Base-by-base conservation (phyloP, 371 early-diverging fungal species). In the Syncephalastrum racemosum region DNA sequence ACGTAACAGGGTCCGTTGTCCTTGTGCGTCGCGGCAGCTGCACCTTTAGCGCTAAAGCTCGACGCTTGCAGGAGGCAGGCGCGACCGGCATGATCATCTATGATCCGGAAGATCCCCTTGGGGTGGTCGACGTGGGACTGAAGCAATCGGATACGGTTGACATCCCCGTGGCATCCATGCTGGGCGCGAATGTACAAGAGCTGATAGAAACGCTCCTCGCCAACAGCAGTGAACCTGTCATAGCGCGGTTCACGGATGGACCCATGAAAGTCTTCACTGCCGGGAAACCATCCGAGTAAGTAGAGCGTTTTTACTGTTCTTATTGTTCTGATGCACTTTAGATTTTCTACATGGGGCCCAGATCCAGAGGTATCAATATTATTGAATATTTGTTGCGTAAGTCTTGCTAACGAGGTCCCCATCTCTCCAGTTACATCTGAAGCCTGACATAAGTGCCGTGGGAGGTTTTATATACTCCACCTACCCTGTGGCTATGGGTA, bases 361-460 rank as follows among this genome's bases (percentile, higher is more conserved):
- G 64, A 63, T 50, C 51, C 59, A 36, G 64, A 63, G 54, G 63
- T 63, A 54, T n/a, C n/a, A 18, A 24, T 0, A 31, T 31, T 2
- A 10, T 8, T 31, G 2, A 8, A 31, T 10, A 1, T 8, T 0
- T 10, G 10, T 31, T n/a, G n/a, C 36, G 10, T 31, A 31, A 1
- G 12, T 2, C 5, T 1, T 10, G 36, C 36, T 31, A 2, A 31
- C 36, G n/a, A n/a, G n/a, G n/a, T n/a, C n/a, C n/a, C n/a, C n/a
- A n/a, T n/a, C n/a, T n/a, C n/a, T n/a, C n/a, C n/a, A 63, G 64
- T 25, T 63, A 2, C 64, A 63, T 50, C 40, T 63, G 25, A 63
- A 63, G 40, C 64, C 64, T 19, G 64, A 63, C 27, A 55, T 63
- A 31, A 54, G 39, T 18, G 60, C 43, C 1, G 43, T 59, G 10